A percentile compares a stretch with the other conserved stretches of the same genome.
phyloP scores from a whole-genome alignment of 768 basidiomycete genomes.

The Boletus pseudopeckii region DNA sequence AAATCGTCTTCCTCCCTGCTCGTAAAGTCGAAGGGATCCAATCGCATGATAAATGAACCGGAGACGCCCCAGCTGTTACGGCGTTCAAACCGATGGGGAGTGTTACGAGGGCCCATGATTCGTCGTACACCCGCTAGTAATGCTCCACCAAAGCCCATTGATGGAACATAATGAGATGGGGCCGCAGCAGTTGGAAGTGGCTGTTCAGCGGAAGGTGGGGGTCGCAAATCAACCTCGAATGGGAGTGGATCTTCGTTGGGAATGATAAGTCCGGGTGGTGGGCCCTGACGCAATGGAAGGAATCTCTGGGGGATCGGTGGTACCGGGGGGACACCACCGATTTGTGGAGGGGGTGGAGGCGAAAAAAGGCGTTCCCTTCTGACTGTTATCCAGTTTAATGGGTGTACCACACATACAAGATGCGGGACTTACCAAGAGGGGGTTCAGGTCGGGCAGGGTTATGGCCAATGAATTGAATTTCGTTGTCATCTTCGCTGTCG shows the following conservation, averaged over 20 bases:
- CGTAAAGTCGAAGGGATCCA: slow-evolving; percentile 26
- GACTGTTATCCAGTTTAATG: slow-evolving; percentile 5
- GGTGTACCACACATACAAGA: background rate
- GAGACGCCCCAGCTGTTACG: slow-evolving; percentile 23
- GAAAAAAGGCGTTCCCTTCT: slow-evolving; percentile 34
- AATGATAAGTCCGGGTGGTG: slow-evolving; percentile 43
- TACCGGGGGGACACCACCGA: slow-evolving; percentile 49
- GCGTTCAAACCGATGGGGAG: slow-evolving; percentile 11
- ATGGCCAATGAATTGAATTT: slow-evolving; percentile 27
- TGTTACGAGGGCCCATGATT: slow-evolving; percentile 15
- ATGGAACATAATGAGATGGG: slow-evolving; percentile 54
- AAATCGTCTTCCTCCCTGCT: slow-evolving; percentile 11
- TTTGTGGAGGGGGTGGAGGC: slow-evolving; percentile 48
- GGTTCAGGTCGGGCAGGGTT: slow-evolving; percentile 17
- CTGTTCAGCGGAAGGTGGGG: slow-evolving; percentile 18
- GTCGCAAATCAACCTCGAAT: slow-evolving; percentile 41
- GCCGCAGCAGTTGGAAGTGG: slow-evolving; percentile 37
- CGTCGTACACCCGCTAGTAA: slow-evolving; percentile 44
- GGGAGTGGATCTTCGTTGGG: slow-evolving; percentile 50
- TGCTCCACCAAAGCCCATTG: slow-evolving; percentile 66
- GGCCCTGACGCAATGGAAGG: slow-evolving; percentile 36
- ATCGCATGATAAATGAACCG: slow-evolving; percentile 30
- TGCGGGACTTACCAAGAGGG: slow-evolving; percentile 15
- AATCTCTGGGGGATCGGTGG: slow-evolving; percentile 45
- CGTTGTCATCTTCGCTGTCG: slow-evolving; percentile 41